Conservation (phyloP, 2,329 filamentous ascomycete species). For the Zasmidium cellare region DNA sequence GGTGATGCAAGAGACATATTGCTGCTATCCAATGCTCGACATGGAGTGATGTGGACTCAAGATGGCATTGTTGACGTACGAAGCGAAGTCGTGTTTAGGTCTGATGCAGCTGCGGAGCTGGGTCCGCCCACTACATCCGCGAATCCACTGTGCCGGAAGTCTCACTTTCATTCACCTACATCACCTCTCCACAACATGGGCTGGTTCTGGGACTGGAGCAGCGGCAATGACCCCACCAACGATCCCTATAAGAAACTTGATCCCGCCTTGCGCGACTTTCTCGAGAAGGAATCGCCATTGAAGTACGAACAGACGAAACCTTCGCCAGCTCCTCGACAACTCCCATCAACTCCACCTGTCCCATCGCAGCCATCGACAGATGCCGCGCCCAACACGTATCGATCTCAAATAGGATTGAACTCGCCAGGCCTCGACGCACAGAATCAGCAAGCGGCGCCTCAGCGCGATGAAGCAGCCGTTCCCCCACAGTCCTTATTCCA, state of each 20-base stretch:
- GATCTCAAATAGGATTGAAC: conserved; percentile 31
- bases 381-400: conserved; percentile 32
- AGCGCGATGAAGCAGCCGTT: conserved; percentile 36
- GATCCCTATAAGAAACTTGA: conserved; percentile 76
- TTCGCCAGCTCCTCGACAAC: conserved; percentile 6
- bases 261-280: conserved; percentile 78
- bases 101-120: too few relatives aligned
- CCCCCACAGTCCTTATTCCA: conserved; percentile 61
- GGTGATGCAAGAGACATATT: conserved; percentile 31
- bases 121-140: too few relatives aligned
- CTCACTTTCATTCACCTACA: neutral
- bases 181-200: conserved; percentile 51
- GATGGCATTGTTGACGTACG: neutral
- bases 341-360: neutral
- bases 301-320: conserved; percentile 54
- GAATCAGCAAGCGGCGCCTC: conserved; percentile 26
- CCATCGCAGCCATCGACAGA: conserved; percentile 26
- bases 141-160: neutral
- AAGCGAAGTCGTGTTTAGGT: neutral
- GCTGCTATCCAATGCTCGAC: neutral
- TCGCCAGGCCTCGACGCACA: conserved; percentile 23
- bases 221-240: conserved; percentile 46
- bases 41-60: neutral
- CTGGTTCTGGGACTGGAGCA: conserved; percentile 60
- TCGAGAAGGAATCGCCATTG: conserved; percentile 76